A percentile compares a stretch with the other conserved stretches of the same genome.
Evolutionary conservation across 805 yeast species (phyloP).

Genomic region (Soucietia sequanensis): DNA sequence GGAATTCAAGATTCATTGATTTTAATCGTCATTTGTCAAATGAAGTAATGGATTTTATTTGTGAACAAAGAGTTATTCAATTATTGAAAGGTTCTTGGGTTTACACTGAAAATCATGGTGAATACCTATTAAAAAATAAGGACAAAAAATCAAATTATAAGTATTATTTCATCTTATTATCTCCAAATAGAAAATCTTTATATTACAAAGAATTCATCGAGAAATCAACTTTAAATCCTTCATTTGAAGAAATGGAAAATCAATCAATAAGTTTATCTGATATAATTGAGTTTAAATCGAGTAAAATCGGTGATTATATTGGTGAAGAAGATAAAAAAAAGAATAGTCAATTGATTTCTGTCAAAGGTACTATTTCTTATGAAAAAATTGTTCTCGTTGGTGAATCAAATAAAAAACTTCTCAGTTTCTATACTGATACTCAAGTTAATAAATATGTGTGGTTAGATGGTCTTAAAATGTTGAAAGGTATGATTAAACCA

Average conservation of each 20-base stretch:
- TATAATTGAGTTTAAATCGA: slow-evolving; percentile 50
- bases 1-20: slow-evolving; percentile 45
- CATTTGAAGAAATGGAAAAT: slow-evolving; percentile 53
- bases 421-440: slow-evolving; percentile 69
- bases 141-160: slow-evolving; percentile 24
- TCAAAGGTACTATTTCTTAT: slow-evolving; percentile 56
- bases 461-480: slow-evolving; percentile 72
- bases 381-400: slow-evolving; percentile 54
- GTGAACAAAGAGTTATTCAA: slow-evolving; percentile 70
- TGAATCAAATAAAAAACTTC: slow-evolving; percentile 39
- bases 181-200: slow-evolving; percentile 63
- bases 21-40: slow-evolving; percentile 50
- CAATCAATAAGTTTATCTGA: slow-evolving; percentile 50
- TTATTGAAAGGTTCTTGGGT: slow-evolving; percentile 83
- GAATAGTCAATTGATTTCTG: slow-evolving; percentile 48
- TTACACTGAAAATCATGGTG: slow-evolving; percentile 55
- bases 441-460: slow-evolving; percentile 67
- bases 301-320: slow-evolving; percentile 39
- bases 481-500: slow-evolving; percentile 30
- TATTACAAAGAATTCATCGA: slow-evolving; percentile 58
- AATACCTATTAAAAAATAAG: slow-evolving; percentile 17
- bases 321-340: slow-evolving; percentile 43
- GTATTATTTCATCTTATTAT: slow-evolving; percentile 56
- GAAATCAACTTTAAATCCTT: slow-evolving; percentile 49
- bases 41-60: slow-evolving; percentile 69